Base-by-base conservation (phyloP, 2,329 filamentous ascomycete genomes). In the Teratosphaeria zuluensis region DNA sequence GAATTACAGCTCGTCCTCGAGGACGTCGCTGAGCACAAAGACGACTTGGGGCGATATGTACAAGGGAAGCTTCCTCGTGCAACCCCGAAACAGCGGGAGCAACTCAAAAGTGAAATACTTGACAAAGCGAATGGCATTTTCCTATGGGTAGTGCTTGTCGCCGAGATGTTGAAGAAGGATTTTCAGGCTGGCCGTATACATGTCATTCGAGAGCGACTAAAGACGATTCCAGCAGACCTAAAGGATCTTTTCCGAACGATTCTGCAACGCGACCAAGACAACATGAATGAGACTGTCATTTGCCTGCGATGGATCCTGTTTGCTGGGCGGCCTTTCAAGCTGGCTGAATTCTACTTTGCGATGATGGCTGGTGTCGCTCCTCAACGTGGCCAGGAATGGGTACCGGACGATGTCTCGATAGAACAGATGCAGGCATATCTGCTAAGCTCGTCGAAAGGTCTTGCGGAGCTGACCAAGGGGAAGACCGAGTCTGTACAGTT, bases 231-330 rank as follows among this genome's bases (percentile, higher is more conserved):
- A 0, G 56, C 56, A 8, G 70, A 71, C 0, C 68, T 86, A 0
- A 65, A 73, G 32, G 70, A 78, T 0, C 64, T 86, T 0, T 85
- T 86, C 59, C 71, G 70, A 2, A 69, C 80, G 14, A 80, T 85
- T 0, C 58, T 85, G 3, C 57, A 51, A 9, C 73, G 80, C 14
- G 81, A 86, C 56, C 21, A 58, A 0, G 35, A 71, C 0, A 73
- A 81, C 4, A 68, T 69, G 53, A 68, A 77, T 0, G 68, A 74
- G 0, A 61, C 84, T 0, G 57, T 75, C 0, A 61, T 80, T 0
- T 82, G 76, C 30, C 60, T 85, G 0, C 74, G 79, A 21, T 84
- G 78, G 78, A 71, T 86, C 0, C 69, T 85, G 0, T 84, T 76
- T 28, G 73, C 82, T 0, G 70, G 66, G 7, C 62, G 68, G 0